A percentile compares a stretch with the other conserved stretches of the same genome.
These are phyloP conservation scores for Berkeleyomyces basicola DNA, from an alignment of 2,329 filamentous ascomycete species.

Conservation along the genomic window DNA sequence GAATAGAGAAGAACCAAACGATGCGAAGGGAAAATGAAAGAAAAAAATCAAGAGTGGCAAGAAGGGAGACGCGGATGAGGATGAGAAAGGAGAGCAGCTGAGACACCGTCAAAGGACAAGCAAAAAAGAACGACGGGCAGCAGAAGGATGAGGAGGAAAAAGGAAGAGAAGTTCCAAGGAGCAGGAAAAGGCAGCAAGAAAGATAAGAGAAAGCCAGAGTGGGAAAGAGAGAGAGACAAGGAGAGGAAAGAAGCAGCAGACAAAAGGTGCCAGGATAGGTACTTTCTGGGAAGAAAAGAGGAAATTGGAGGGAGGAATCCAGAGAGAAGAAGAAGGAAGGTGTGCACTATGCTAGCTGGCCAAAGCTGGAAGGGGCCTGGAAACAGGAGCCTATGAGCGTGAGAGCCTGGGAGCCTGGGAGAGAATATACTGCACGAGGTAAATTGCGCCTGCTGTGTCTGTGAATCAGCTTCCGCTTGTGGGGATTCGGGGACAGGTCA, in stretches of 20 bases:
- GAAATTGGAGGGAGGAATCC: background rate
- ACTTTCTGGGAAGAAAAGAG: background rate
- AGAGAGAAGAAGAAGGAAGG: constrained; percentile 3
- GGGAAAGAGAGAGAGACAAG: constrained; percentile 4
- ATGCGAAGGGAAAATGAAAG: background rate
- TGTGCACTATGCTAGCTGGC: background rate
- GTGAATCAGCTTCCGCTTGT: background rate
- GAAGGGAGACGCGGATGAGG: constrained; percentile 5
- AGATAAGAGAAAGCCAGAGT: constrained; percentile 17
- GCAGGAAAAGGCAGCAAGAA: constrained; percentile 1
- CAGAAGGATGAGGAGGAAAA: constrained; percentile 8
- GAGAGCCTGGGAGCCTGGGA: background rate
- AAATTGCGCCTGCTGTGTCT: background rate
- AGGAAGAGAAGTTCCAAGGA: background rate
- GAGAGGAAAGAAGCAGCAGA: constrained; percentile 1
- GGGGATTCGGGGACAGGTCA: background rate
- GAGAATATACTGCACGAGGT: background rate
- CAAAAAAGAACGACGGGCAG: constrained; percentile 15
- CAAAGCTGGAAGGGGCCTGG: constrained; percentile 3
- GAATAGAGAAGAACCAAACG: background rate
- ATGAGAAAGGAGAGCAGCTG: constrained; percentile 10
- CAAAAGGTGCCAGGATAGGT: background rate
- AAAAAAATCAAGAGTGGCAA: background rate
- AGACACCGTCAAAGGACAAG: constrained; percentile 9
- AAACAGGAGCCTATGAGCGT: background rate